Evolutionary conservation across 208 protist species (phyloP), one percentile per base, ranked within the genome.

Genomic region (Leishmania gerbilli): DNA sequence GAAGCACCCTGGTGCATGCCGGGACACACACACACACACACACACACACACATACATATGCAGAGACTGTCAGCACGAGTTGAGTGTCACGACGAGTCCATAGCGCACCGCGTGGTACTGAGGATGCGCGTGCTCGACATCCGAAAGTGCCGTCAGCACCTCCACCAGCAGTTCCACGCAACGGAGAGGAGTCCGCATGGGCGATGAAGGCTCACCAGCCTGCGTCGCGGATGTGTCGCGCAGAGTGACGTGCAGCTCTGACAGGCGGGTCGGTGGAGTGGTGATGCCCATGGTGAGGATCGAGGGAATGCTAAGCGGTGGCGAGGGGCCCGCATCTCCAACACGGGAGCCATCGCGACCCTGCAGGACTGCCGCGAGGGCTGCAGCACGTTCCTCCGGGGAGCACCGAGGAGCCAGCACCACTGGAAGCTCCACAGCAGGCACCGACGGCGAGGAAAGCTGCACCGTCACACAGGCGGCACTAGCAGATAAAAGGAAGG

Each of bases 141-240:
- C 58, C 27, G 80, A 51, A 67, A 84, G 58, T 21, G 80, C 64
- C 1, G 80, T 80, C 24, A 65, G 47, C 80, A 84, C 76, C 31
- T 80, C 80, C 49, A 68, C 51, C 21, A 56, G 17, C n/a, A 84
- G 34, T 4, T 68, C 58, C 11, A 80, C 76, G 56, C 60, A 84
- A 15, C 49, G 68, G 47, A 71, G 65, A 45, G 72, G 34, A 60
- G 72, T n/a, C 19, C 15, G n/a, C 47, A 40, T 56, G 71, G n/a
- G 2, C 19, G 40, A 9, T 56, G 71, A 51, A 40, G 47, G 24
- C 71, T 19, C 37, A 37, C 47, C 45, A 34, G 27, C 27, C n/a
- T 37, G 40, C 21, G 40, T 19, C 6, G 47, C 47, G 9, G 71
- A 24, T 62, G 49, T 27, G 51, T 21, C 49, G 17, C 21, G 17